These are phyloP conservation scores for Rhodamnia rubescens DNA, from an alignment of 345 rosid genomes.

Conservation along the genomic window DNA sequence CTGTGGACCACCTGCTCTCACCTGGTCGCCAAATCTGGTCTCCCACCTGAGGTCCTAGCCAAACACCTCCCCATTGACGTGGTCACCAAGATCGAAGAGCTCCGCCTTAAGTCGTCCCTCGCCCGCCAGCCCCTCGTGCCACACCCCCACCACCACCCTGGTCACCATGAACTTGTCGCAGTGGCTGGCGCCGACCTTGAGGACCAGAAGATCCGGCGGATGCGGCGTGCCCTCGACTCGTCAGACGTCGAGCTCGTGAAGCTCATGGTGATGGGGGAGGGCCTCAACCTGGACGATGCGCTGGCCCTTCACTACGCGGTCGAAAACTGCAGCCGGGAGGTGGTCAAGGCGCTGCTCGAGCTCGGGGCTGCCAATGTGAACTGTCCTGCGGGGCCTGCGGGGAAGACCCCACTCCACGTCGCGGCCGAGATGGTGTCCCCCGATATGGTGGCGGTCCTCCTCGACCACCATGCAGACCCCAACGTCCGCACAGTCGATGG, in stretches of 20 bases:
- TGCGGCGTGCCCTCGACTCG: constrained; percentile 92
- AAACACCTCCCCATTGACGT: constrained; percentile 90
- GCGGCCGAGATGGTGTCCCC: constrained; percentile 99
- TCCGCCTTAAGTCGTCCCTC: constrained; percentile 73
- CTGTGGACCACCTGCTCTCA: constrained; percentile 97
- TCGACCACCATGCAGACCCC: constrained; percentile 97
- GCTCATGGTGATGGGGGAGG: constrained; percentile 99
- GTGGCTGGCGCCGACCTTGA: constrained; percentile 54
- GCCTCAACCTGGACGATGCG: constrained; percentile 91
- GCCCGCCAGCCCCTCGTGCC: constrained; percentile 50
- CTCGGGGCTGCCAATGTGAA: constrained; percentile 98
- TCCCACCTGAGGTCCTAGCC: constrained; percentile 83
- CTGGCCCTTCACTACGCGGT: constrained; percentile 93
- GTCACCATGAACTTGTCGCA: constrained; percentile 40
- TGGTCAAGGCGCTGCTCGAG: constrained; percentile 92
- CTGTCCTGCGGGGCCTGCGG: constrained; percentile 82
- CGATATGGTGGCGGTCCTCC: constrained; percentile 92
- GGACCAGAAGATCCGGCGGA: constrained; percentile 85
- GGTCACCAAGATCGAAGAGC: constrained; percentile 85
- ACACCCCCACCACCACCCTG: constrained; percentile 28
- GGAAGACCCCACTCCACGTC: constrained; percentile 85
- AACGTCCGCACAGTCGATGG: constrained; percentile 88
- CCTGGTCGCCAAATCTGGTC: constrained; percentile 91
- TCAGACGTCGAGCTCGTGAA: constrained; percentile 93
- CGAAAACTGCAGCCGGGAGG: constrained; percentile 95